Percentiles rank a stretch among this genome's conserved stretches.
These are phyloP conservation scores for Pleurotus tuber-regium DNA, from an alignment of 768 basidiomycete species.

Conservation along the genomic window DNA sequence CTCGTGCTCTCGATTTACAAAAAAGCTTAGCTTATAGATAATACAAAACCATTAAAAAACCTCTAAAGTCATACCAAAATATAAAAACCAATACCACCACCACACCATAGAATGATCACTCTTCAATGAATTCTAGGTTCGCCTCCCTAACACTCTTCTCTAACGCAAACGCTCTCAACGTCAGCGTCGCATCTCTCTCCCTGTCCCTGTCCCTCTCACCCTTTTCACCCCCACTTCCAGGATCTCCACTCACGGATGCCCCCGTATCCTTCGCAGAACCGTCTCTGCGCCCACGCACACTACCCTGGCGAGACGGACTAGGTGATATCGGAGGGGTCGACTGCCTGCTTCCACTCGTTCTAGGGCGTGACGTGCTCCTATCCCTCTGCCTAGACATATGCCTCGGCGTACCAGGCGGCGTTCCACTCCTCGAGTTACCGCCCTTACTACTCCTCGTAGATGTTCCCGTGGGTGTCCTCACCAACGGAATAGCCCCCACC, in stretches of 20 bases:
- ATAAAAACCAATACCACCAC: neutral
- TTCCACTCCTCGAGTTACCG: slow-evolving; percentile 32
- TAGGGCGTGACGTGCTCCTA: slow-evolving; percentile 1
- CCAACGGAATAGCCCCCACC: neutral
- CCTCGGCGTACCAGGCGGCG: slow-evolving; percentile 26
- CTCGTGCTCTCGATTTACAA: no score
- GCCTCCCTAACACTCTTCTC: slow-evolving; percentile 8
- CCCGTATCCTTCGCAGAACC: neutral
- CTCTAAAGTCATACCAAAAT: neutral
- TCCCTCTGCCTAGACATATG: slow-evolving; percentile 7
- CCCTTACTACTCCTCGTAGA: slow-evolving; percentile 24
- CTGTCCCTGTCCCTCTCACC: neutral
- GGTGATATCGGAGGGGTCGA: slow-evolving; percentile 7
- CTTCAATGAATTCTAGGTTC: neutral
- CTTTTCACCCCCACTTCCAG: no score
- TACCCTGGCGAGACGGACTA: slow-evolving; percentile 6
- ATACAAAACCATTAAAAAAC: no score
- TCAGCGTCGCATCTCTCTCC: slow-evolving; percentile 3
- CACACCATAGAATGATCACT: no score
- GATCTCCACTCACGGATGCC: neutral
- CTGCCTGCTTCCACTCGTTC: neutral
- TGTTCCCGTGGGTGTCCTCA: slow-evolving; percentile 10
- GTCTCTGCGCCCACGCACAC: slow-evolving; percentile 1
- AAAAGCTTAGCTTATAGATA: no score
- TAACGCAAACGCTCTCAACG: slow-evolving; percentile 3